Evolutionary conservation across 257 asterid species (phyloP).

Genomic region (Linderniella brevidens): DNA sequence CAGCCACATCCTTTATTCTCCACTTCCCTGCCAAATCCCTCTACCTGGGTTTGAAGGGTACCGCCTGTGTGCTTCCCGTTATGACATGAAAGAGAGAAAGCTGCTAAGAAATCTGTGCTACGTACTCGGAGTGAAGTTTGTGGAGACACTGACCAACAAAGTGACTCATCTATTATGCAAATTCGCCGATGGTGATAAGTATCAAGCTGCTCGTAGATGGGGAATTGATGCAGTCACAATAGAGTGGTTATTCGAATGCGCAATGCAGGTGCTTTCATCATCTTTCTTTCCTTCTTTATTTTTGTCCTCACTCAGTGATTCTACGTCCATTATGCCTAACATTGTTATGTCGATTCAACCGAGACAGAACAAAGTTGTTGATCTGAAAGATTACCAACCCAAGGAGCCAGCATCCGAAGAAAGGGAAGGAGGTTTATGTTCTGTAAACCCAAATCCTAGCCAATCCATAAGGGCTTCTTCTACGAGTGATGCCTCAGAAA

Average conservation of each 20-base stretch:
- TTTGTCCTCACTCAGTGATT: constrained; percentile 1
- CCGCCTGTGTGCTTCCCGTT: constrained; percentile 66
- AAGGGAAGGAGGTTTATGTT: constrained; percentile 39
- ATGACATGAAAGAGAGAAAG: constrained; percentile 53
- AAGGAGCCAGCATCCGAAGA: constrained; percentile 57
- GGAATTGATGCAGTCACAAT: constrained; percentile 59
- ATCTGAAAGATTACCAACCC: constrained; percentile 46
- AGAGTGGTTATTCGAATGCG: constrained; percentile 82
- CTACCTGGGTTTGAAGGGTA: constrained; percentile 55
- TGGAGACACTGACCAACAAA: constrained; percentile 49
- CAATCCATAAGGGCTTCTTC: constrained; percentile 37
- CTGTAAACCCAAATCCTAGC: constrained; percentile 57
- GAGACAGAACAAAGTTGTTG: constrained; percentile 66
- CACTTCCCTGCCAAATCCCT: constrained; percentile 83
- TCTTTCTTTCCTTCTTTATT: constrained; percentile 11
- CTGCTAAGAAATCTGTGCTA: constrained; percentile 74
- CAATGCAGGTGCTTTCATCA: constrained; percentile 39
- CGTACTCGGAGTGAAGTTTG: constrained; percentile 57
- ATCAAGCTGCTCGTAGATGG: constrained; percentile 67
- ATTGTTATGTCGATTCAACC: constrained; percentile 16
- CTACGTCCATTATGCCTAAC: constrained; percentile 10
- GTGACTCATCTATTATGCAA: constrained; percentile 73
- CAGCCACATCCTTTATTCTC: constrained; percentile 81
- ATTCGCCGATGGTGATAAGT: constrained; percentile 67
- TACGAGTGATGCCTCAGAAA: constrained; percentile 31